Evolutionary conservation across 768 basidiomycete genomes (phyloP), one percentile per base, ranked within the genome.

Genomic region (Coprinopsis cinerea): DNA sequence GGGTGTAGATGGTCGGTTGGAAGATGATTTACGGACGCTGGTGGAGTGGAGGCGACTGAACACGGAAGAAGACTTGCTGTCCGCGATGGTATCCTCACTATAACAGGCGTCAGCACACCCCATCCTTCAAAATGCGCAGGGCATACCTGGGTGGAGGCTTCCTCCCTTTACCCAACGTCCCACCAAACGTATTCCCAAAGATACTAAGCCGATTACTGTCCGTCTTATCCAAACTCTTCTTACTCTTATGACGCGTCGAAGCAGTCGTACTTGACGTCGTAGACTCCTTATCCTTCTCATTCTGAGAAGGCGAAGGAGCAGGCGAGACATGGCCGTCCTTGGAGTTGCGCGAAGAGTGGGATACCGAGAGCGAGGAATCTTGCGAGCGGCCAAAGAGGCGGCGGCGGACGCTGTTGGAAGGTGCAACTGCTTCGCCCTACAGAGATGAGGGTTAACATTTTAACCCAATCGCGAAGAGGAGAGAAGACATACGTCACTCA

Each of bases 111-210:
- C 35, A 52, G 46, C n/a, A 49, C n/a, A 17, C 13, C 23, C 22
- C 10, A 45, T 22, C 24, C 32, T 2, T 7, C 22, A 42, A 35
- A 26, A 24, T 47, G 23, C 25, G 30, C 10, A 6, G 9, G 55
- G 50, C 57, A 55, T 82, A 82, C 64, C 78, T 78, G 15, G 90
- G 91, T 0, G 91, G 76, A 0, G 92, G 92, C 62, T 96, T 94
- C 55, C 92, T 70, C 34, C 71, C 68, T 63, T 84, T 85, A 24
- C 82, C 79, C 47, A 88, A 59, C 4, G 82, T 69, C 0, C 79
- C 76, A 10, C 70, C 66, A 53, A 90, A 81, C 2, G 80, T 65
- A 17, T 73, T 76, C 13, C 88, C 88, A 59, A 96, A 95, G 58
- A 95, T 82, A 59, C 91, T 92, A 53, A 88, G 64, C n/a, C 88